Percentiles rank a stretch among this genome's conserved stretches.
Conservation (phyloP, 2,329 filamentous ascomycete genomes). For the Arthroderma sp. region DNA sequence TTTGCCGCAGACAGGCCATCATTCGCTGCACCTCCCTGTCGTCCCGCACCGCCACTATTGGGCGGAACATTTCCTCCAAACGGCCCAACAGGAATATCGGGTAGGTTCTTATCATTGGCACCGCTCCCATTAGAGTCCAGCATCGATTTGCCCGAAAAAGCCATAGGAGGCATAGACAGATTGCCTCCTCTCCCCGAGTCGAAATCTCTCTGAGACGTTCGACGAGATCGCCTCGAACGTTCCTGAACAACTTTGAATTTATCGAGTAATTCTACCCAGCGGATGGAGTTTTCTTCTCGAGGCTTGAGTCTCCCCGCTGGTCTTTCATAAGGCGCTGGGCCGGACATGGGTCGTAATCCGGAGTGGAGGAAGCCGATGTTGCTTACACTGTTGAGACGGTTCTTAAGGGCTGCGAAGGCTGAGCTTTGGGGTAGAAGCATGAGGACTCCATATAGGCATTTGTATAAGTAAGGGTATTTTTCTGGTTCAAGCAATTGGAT, state of each 20-base stretch:
- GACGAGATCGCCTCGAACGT: conserved; percentile 58
- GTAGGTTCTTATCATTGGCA: conserved; percentile 20
- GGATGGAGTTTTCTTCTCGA: conserved; percentile 70
- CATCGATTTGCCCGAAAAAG: neutral
- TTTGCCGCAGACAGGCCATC: conserved; percentile 29
- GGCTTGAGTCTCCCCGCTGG: conserved; percentile 53
- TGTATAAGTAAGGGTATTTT: conserved; percentile 87
- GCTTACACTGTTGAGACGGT: conserved; percentile 90
- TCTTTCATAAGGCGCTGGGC: neutral
- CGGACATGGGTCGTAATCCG: conserved; percentile 57
- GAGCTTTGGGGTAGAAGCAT: conserved; percentile 98
- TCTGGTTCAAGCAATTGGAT: conserved; percentile 92
- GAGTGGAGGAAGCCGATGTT: conserved; percentile 91
- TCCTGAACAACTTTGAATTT: conserved; percentile 92
- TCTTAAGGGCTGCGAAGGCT: conserved; percentile 91
- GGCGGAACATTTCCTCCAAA: conserved; percentile 11
- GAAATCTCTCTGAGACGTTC: conserved; percentile 33
- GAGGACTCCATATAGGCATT: conserved; percentile 88
- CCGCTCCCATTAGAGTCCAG: conserved; percentile 13
- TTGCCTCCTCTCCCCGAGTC: conserved; percentile 37
- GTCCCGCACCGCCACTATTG: neutral
- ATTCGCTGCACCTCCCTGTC: conserved; percentile 2
- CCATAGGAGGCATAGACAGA: conserved; percentile 18
- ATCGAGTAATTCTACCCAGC: conserved; percentile 84
- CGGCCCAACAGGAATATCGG: conserved; percentile 21